Base-by-base conservation (phyloP, 768 basidiomycete genomes). In the Termitomyces sp. region DNA sequence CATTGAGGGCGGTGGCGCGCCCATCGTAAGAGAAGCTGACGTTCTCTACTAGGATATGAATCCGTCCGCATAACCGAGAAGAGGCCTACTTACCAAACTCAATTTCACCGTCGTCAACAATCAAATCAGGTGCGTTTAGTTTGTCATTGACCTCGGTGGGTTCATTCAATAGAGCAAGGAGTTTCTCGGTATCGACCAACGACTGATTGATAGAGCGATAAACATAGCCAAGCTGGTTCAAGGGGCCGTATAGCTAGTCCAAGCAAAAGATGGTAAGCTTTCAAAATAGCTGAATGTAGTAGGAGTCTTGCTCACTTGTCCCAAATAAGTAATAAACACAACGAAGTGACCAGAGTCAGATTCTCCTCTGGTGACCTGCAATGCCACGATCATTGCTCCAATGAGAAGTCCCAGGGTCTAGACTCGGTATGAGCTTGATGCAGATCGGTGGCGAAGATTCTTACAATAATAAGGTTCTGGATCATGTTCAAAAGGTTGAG, bases 11-110 rank as follows among this genome's bases (percentile, higher is more conserved):
- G 63, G 81, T 83, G 15, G 79, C 81, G 29, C 89, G 83, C 4
- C 81, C 81, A 66, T 92, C 90, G 72, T 97, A 96, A 4, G 91
- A 89, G 74, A 98, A 95, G 66, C 73, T 81, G 65, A 96, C 96
- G 66, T 96, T 86, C 32, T 93, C 90, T 92, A 61, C 38, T 59
- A 49, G 42, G 37, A 52, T 40, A 43, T 60, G 8, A 63, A 63
- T 62, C 5, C n/a, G 4, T 34, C 5, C 10, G 3, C 20, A 56
- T 32, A 11, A 12, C 11, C 31, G 15, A 20, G 31, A 20, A 45
- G 43, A 56, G n/a, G 17, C 12, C 42, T 1, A 45, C 42, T 45
- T 56, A 92, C 92, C 88, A 71, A 98, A 97, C 70, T 92, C 93
- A 69, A 98, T 90, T 70, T 89, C 86, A 4, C 94, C 88, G 56